Evolutionary conservation across 2,329 filamentous ascomycete species (phyloP), one percentile per base, ranked within the genome.

Genomic region (Huntiella decipiens): DNA sequence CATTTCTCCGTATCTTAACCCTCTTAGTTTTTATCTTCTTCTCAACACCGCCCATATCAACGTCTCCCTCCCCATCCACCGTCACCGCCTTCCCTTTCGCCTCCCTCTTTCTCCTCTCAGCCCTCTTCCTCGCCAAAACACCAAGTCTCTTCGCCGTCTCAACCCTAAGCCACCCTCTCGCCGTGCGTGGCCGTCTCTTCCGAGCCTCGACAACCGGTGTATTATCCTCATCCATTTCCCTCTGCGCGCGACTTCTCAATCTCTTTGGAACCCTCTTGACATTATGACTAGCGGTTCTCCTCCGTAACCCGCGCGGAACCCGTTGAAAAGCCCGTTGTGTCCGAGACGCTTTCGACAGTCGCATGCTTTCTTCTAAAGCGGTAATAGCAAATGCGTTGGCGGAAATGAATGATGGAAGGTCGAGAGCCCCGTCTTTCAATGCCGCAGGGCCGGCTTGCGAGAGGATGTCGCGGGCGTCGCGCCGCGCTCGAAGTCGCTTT

Each of bases 271-370:
- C 79, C 51, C 81, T 74, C 63, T 88, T 93, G 33, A 82, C 82
- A 70, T 98, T 95, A 63, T 98, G 91, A 59, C 86, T 94, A 15
- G 88, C 91, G 0, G 88, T 94, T 54, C 91, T 72, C 52, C 91
- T 71, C 53, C 91, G 71, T 71, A 98, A 65, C 43, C 79, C 77
- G 53, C 85, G 74, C 1, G 91, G 91, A 4, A 98, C 82, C 54
- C 84, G 75, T 60, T 98, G 91, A 56, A 96, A 96, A 11, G 88
- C 87, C 44, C 88, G 73, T 48, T 74, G 77, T 38, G 73, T 66
- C 45, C 66, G 63, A 35, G 66, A 63, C 4, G 63, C 62, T 59
- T 82, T 87, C 40, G 83, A 80, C 33, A 73, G 76, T 46, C 72
- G 70, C 71, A 96, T 91, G 50, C 82, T 84, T 56, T 79, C 70